Evolutionary conservation across 1,284 basidiomycete genomes (phyloP).

Genomic region (Trichosporon sp.): DNA sequence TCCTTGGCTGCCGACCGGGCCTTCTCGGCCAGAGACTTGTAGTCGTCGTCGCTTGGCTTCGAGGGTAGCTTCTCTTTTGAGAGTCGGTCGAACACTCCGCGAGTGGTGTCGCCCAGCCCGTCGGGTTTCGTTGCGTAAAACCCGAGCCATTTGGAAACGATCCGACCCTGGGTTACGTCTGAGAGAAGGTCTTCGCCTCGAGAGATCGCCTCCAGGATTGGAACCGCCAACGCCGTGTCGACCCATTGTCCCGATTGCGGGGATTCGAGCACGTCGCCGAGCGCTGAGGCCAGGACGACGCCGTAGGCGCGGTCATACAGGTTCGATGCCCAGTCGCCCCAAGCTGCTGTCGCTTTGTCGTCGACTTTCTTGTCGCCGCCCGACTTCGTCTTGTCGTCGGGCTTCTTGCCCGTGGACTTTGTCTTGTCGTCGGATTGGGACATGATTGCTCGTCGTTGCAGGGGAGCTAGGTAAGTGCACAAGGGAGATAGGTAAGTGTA

Average conservation of each 20-base stretch:
- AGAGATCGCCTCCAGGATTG: background rate
- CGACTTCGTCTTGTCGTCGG: no score
- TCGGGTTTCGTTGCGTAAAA: background rate
- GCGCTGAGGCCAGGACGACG: background rate
- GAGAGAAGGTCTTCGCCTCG: background rate
- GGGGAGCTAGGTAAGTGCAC: no score
- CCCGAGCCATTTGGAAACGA: background rate
- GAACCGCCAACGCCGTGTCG: background rate
- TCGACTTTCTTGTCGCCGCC: no score
- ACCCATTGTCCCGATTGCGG: background rate
- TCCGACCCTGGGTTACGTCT: background rate
- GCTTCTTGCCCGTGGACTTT: no score
- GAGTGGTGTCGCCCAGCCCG: background rate
- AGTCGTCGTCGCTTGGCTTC: background rate
- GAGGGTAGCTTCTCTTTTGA: background rate
- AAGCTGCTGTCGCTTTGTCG: background rate
- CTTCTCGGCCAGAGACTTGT: background rate
- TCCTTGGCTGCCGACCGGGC: background rate
- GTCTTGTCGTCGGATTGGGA: no score
- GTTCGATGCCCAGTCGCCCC: background rate
- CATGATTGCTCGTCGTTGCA: no score
- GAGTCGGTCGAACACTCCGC: background rate
- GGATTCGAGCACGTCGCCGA: background rate
- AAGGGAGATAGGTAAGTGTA: no score
- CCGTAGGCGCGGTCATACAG: background rate